Base-by-base conservation (phyloP, 352 stramenopile species). In the Phytophthora kernoviae region DNA sequence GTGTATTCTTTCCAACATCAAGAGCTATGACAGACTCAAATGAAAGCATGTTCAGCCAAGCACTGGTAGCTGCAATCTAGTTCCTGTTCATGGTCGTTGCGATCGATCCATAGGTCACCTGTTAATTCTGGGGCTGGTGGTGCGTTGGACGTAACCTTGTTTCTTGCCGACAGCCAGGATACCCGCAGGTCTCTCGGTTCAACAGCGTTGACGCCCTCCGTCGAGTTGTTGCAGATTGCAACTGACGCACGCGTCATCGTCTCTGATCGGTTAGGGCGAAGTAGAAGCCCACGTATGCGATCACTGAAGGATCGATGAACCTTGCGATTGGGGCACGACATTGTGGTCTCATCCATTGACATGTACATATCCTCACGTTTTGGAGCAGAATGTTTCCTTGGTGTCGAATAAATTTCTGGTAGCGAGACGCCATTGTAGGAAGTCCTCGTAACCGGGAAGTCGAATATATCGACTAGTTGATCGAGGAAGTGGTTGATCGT, bases 381-480 rank as follows among this genome's bases (percentile, higher is more conserved):
- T 1, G 39, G 39, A 39, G 58, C 22, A n/a, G 46, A 21, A 20
- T 33, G 21, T 27, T 68, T 63, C 20, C 24, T 54, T 43, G 52
- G 5, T 27, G 15, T 47, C 10, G 39, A 20, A 8, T n/a, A 46
- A 27, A 44, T 3, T 32, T 12, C 14, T 14, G 54, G 17, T 30
- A 50, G 30, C 30, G 21, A 47, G 6, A 15, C 17, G 22, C 2
- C 43, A 36, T 4, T 42, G 10, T 48, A 41, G 5, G 37, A 57
- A 1, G 43, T 51, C 6, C 41, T 46, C 9, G 33, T 21, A 41
- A 85, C 63, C 36, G 70, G 67, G 43, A 85, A 85, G 57, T 71
- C 62, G 51, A 71, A 71, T 26, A 73, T 62, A 40, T 82, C 71
- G 33, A 84, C 69, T 15, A 86, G 39, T 37, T 41, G 62, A 36